Conservation (phyloP, 768 basidiomycete genomes). For the Termitomyces sp. region DNA sequence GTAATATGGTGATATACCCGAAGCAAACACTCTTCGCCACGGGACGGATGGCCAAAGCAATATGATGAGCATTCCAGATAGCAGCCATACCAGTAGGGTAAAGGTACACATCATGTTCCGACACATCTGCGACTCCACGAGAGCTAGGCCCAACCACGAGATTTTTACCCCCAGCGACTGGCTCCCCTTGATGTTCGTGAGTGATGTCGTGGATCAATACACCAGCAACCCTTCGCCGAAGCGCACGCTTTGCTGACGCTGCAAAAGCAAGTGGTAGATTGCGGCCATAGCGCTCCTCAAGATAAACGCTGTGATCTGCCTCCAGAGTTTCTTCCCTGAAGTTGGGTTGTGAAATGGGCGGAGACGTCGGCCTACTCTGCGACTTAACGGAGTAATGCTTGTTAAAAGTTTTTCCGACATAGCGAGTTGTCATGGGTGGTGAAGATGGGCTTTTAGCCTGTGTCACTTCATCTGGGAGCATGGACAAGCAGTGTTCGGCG, state of each 20-base stretch:
- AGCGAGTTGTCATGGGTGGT: slow-evolving; percentile 19
- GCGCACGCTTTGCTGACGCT: slow-evolving; percentile 74
- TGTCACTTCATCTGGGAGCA: slow-evolving; percentile 47
- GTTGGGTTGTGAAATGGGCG: slow-evolving; percentile 3
- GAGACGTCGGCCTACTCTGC: slow-evolving; percentile 4
- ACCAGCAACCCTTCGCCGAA: slow-evolving; percentile 88
- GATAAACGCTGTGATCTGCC: slow-evolving; percentile 63
- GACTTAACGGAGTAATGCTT: slow-evolving; percentile 50
- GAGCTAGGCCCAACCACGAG: slow-evolving; percentile 54
- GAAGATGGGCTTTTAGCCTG: slow-evolving; percentile 23
- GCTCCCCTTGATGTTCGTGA: slow-evolving; percentile 26
- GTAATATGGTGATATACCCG: slow-evolving; percentile 51
- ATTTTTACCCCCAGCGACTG: slow-evolving; percentile 38
- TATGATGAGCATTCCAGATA: slow-evolving; percentile 86
- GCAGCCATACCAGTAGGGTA: slow-evolving; percentile 90
- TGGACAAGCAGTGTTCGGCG: slow-evolving; percentile 74
- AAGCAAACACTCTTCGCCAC: slow-evolving; percentile 86
- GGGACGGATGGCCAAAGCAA: slow-evolving; percentile 48
- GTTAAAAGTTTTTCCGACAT: slow-evolving; percentile 41
- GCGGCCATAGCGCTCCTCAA: slow-evolving; percentile 94
- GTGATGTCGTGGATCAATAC: slow-evolving; percentile 61
- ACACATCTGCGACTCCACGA: slow-evolving; percentile 61
- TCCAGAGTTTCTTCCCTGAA: slow-evolving; percentile 40
- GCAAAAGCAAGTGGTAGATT: slow-evolving; percentile 75
- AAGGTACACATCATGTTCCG: slow-evolving; percentile 86